Evolutionary conservation across 306 rosid species (phyloP).

Genomic region (Dalbergia cochinchinensis): DNA sequence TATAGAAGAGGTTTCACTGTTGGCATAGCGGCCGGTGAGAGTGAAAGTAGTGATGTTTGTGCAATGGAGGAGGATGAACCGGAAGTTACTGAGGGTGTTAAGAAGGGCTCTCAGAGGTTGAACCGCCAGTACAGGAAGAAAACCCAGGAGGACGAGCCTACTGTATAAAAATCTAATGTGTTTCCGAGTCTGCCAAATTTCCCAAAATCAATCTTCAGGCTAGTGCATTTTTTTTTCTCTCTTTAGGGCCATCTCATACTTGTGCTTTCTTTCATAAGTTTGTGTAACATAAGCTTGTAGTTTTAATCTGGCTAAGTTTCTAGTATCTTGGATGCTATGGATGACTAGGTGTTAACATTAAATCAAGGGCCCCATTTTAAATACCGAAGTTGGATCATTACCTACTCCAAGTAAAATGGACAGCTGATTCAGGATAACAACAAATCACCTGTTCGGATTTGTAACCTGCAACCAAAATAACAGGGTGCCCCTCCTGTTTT

Average conservation of each 20-base stretch:
- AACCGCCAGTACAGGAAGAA: constrained; percentile 79
- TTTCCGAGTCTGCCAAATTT: constrained; percentile 24
- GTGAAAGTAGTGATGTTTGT: constrained; percentile 64
- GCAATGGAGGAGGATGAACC: constrained; percentile 95
- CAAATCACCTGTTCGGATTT: neutral
- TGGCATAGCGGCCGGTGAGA: constrained; percentile 60
- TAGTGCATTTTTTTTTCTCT: neutral
- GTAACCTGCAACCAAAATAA: too few relatives aligned
- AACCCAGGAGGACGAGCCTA: constrained; percentile 57
- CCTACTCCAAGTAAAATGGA: too few relatives aligned
- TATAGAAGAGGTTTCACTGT: constrained; percentile 51
- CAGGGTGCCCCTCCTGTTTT: too few relatives aligned
- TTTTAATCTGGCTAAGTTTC: neutral
- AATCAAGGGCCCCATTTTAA: neutral
- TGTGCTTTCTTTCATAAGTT: constrained; percentile 11
- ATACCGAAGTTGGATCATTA: neutral
- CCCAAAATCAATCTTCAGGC: neutral
- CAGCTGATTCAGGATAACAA: too few relatives aligned
- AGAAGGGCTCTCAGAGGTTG: constrained; percentile 54
- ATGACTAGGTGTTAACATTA: constrained; percentile 14
- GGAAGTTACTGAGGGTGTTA: constrained; percentile 47
- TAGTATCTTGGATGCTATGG: constrained; percentile 17
- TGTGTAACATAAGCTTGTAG: constrained; percentile 33
- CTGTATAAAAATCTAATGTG: constrained; percentile 14
- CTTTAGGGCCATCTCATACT: neutral